Conservation (phyloP, 768 basidiomycete species). For the Leccinellum rugosiceps region DNA sequence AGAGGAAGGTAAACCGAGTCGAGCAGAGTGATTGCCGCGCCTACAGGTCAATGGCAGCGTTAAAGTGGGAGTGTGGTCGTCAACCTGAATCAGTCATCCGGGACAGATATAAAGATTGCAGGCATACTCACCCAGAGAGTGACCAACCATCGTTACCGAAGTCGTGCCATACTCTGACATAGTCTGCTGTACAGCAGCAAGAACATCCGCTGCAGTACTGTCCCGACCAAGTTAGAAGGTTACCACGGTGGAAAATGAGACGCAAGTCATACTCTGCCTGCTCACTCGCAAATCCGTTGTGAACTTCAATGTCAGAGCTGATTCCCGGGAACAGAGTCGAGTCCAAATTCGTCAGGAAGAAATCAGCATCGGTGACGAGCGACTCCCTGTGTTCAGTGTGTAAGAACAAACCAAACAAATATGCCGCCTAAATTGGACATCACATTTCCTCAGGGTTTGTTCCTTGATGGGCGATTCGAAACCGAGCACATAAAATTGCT, state of each 20-base stretch:
- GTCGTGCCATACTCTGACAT: constrained; percentile 37
- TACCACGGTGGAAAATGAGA: background rate
- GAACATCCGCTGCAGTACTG: constrained; percentile 39
- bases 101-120: background rate
- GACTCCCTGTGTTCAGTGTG: constrained; percentile 25
- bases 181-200: constrained; percentile 43
- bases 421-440: background rate
- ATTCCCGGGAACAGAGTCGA: constrained; percentile 50
- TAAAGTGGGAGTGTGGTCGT: background rate
- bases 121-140: constrained; percentile 35
- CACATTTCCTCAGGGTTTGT: constrained; percentile 31
- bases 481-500: no score
- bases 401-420: background rate
- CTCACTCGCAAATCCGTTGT: constrained; percentile 44
- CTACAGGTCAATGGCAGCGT: constrained; percentile 7
- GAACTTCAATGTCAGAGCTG: constrained; percentile 38
- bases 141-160: constrained; percentile 44
- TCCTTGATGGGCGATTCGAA: no score
- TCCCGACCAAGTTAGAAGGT: background rate
- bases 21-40: constrained; percentile 35
- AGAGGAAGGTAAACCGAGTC: background rate
- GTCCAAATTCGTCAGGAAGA: constrained; percentile 35
- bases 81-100: background rate
- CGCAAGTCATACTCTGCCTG: constrained; percentile 41
- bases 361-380: constrained; percentile 41